Base-by-base conservation (phyloP, 2,329 filamentous ascomycete genomes). In the Berkeleyomyces basicola region DNA sequence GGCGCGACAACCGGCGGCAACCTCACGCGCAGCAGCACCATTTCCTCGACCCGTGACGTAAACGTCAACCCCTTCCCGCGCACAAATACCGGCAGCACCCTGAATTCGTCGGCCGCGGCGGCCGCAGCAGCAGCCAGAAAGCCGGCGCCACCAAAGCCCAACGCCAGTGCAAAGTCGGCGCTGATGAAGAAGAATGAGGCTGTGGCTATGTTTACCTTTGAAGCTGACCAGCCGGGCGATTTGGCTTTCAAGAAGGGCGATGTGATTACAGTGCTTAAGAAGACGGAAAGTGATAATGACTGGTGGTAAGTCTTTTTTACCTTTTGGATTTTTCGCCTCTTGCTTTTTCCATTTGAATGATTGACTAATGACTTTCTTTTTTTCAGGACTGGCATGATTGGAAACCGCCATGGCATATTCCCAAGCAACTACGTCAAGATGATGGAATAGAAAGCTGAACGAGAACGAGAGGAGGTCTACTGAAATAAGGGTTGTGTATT, bases 231-330 rank as follows among this genome's bases (percentile, higher is more conserved):
- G 73, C 84, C 90, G 0, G 92, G 92, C 3, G 92, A 99, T 72
- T 73, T 97, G 63, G 89, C 86, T 0, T 99, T 99, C 75, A 96
- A 95, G 77, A 99, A 99, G 79, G 93, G 93, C 23, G 93, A 99
- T 39, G 74, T 97, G 63, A 96, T 99, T 67, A 96, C 90, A 0
- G 90, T 99, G 64, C 73, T 95, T 63, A 96, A 99, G 78, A 87
- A 88, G 74, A 97, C 92, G 4, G 89, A 97, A 3, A 96, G 87
- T 68, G 87, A 89, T 64, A 91, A 90, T 63, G 92, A 97, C 72
- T 97, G 92, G 92, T 97, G 92, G 84, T 87, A 78, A 68, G 83
- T 81, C n/a, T 40, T 7, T 10, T 57, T 64, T 57, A 1, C 23
- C 23, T 23, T 4, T 33, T 37, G 11, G 10, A 9, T 3, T n/a